Base-by-base conservation (phyloP, 495 filamentous ascomycete genomes). In the Venustampulla echinocandica region DNA sequence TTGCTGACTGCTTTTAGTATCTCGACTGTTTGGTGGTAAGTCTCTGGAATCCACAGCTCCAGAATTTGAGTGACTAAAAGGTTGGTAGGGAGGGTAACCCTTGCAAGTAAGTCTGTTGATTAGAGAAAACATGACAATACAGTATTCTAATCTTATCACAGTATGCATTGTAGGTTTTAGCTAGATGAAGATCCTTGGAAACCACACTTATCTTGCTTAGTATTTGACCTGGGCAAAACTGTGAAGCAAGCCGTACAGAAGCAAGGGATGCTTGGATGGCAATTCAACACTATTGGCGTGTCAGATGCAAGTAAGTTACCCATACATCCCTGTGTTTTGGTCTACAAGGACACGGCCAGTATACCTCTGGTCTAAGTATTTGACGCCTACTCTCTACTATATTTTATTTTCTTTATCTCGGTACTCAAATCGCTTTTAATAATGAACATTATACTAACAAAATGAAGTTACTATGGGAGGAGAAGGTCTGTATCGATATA, bases 211-310 rank as follows among this genome's bases (percentile, higher is more conserved):
- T 37, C 17, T 46, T 17, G 10, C 25, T 30, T 53, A 87, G 80
- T 98, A 60, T 75, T 92, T 50, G 87, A 93, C 39, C 71, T 98
- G 49, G 92, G 82, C 17, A 90, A 85, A 62, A 83, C 80, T n/a
- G 86, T 90, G 46, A 98, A 96, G 68, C 78, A 82, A 48, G 75
- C 85, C 4, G 73, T 96, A 2, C 64, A 79, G 57, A 87, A 87
- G 53, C 77, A 87, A 56, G 84, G 81, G 4, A 93, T 95, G 85
- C 74, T 96, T 41, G 89, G 79, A 14, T 96, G 54, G 54, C 77
- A 80, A 57, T 98, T 87, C 64, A 95, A 95, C 64, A 95, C 92
- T 28, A 80, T 96, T 59, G 90, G 90, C 30, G 90, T 95, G 3
- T 89, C 73, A 11, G 90, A 96, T 33, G 24, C 24, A 13, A 44